Percentiles rank a stretch among this genome's conserved stretches.
Evolutionary conservation across 768 basidiomycete species (phyloP).

Genomic region (Leccinum broughii): DNA sequence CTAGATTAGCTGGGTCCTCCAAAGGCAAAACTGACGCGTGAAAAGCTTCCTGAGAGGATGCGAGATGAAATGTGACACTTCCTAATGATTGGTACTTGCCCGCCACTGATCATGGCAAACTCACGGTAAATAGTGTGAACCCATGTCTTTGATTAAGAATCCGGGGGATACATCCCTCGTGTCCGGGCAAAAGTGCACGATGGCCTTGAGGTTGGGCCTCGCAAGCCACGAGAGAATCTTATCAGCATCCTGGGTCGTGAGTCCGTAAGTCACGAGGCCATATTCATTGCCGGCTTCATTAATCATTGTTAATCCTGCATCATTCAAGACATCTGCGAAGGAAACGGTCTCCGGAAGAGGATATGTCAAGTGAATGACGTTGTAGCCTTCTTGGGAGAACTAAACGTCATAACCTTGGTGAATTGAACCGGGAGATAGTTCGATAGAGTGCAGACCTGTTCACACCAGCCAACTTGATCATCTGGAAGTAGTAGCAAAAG

Average conservation of each 20-base stretch:
- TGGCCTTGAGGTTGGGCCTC: slow-evolving; percentile 25
- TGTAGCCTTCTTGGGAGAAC: slow-evolving; percentile 43
- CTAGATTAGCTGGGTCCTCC: slow-evolving; percentile 24
- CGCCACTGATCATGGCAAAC: background rate
- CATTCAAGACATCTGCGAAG: slow-evolving; percentile 21
- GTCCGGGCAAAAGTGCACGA: slow-evolving; percentile 38
- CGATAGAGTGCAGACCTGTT: slow-evolving; percentile 29
- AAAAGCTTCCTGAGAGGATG: slow-evolving; percentile 37
- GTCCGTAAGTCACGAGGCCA: slow-evolving; percentile 36
- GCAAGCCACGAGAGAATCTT: slow-evolving; percentile 10
- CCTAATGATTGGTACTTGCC: background rate
- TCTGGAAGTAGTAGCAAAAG: slow-evolving; percentile 33
- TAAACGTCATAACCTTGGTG: slow-evolving; percentile 10
- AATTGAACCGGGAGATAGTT: background rate
- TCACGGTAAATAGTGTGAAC: slow-evolving; percentile 32
- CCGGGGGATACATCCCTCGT: slow-evolving; percentile 24
- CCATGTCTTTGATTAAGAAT: slow-evolving; percentile 28
- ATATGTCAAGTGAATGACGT: slow-evolving; percentile 34
- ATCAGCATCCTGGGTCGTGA: slow-evolving; percentile 26
- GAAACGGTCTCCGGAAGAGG: slow-evolving; percentile 16
- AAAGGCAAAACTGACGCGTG: slow-evolving; percentile 31
- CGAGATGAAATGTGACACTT: slow-evolving; percentile 38
- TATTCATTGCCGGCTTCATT: slow-evolving; percentile 14
- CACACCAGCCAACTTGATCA: slow-evolving; percentile 37
- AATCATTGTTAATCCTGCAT: slow-evolving; percentile 16